These are phyloP conservation scores for Cenchrus americanus DNA, from an alignment of 176 grass and related monocot species.

Conservation along the genomic window DNA sequence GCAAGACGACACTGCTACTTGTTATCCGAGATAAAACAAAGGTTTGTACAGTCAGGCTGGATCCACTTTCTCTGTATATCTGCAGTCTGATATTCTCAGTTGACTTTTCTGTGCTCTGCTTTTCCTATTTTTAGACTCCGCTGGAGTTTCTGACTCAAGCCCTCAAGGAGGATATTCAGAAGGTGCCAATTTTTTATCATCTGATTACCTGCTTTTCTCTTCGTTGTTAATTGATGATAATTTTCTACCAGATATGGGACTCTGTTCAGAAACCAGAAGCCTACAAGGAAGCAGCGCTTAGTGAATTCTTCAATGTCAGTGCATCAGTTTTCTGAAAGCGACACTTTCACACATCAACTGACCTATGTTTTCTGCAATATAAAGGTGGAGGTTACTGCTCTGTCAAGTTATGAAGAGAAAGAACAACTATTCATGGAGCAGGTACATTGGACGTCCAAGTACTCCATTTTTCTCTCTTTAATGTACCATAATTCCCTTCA, in stretches of 20 bases:
- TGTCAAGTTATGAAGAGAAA: constrained; percentile 89
- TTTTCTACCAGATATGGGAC: constrained; percentile 81
- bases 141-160: constrained; percentile 70
- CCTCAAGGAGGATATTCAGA: constrained; percentile 86
- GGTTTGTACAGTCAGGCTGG: constrained; percentile 43
- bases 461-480: background rate
- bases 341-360: constrained; percentile 22
- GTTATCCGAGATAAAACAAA: constrained; percentile 93
- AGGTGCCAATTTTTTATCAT: constrained; percentile 52
- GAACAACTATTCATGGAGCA: constrained; percentile 85
- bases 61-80: background rate
- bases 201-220: constrained; percentile 25
- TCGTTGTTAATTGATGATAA: constrained; percentile 17
- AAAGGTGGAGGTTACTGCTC: constrained; percentile 87
- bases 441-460: constrained; percentile 46
- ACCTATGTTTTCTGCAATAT: constrained; percentile 44
- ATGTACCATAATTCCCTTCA: background rate
- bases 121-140: constrained; percentile 61
- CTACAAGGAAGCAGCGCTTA: constrained; percentile 76
- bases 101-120: constrained; percentile 40
- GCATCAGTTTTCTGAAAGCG: constrained; percentile 40
- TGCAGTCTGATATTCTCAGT: constrained; percentile 11
- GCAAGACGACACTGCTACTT: constrained; percentile 70
- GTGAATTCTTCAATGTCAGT: constrained; percentile 94
- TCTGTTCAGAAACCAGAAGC: constrained; percentile 76